A percentile compares a stretch with the other conserved stretches of the same genome.
These are phyloP conservation scores for Tricholoma hemisulphureum DNA, from an alignment of 768 basidiomycete species.

Conservation along the genomic window DNA sequence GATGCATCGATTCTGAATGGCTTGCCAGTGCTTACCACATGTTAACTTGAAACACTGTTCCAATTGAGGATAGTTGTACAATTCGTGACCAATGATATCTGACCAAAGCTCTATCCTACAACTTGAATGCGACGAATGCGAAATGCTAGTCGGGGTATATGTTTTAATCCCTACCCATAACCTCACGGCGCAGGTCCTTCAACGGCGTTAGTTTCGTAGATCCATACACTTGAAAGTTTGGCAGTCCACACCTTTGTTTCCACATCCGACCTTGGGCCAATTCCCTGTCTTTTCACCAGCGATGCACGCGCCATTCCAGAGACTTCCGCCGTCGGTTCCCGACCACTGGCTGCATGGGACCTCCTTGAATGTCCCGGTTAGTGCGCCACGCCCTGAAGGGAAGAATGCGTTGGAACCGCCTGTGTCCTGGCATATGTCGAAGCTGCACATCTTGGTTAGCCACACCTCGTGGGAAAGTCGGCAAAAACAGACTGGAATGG, in stretches of 20 bases:
- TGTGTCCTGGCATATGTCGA: constrained; percentile 61
- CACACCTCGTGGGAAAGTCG: neutral
- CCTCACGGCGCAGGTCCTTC: neutral
- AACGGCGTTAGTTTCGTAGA: neutral
- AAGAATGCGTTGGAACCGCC: constrained; percentile 54
- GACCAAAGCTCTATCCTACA: constrained; percentile 38
- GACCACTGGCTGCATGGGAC: constrained; percentile 56
- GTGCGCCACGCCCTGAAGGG: constrained; percentile 55
- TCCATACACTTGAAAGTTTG: neutral
- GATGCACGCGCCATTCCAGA: constrained; percentile 40
- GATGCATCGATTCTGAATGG: no score
- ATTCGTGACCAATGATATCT: constrained; percentile 21
- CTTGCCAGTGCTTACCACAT: no score
- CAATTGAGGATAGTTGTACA: neutral
- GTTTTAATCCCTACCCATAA: neutral
- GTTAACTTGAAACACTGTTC: no score
- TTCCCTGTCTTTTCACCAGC: constrained; percentile 43
- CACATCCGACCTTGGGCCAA: constrained; percentile 49
- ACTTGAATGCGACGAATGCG: constrained; percentile 30
- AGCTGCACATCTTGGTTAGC: constrained; percentile 32
- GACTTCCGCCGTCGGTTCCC: constrained; percentile 46
- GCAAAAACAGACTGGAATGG: constrained; percentile 46
- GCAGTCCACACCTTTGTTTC: constrained; percentile 42
- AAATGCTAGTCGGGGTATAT: no score
- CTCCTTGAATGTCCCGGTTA: constrained; percentile 51